Conservation (phyloP, 768 basidiomycete genomes). For the Boletus rubropictus region DNA sequence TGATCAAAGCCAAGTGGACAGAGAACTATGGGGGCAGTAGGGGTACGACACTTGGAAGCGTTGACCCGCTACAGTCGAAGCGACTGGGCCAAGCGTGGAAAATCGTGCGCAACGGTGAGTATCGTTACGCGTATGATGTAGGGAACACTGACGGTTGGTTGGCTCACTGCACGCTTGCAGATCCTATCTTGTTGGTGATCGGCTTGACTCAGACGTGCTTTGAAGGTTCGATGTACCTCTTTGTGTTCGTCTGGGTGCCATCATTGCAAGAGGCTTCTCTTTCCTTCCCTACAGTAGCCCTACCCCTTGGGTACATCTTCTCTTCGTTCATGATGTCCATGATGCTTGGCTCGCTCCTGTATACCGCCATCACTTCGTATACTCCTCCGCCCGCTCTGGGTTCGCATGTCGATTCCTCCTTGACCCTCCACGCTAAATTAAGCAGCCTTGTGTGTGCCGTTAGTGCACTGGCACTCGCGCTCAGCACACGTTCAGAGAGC, state of each 20-base stretch:
- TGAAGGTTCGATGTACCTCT: conserved; percentile 81
- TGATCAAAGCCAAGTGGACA: conserved; percentile 54
- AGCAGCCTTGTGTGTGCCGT: conserved; percentile 57
- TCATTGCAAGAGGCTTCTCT: conserved; percentile 58
- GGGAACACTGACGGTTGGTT: background rate
- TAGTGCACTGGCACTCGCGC: conserved; percentile 50
- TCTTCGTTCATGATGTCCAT: conserved; percentile 77
- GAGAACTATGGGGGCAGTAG: conserved; percentile 64
- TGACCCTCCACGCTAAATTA: conserved; percentile 61
- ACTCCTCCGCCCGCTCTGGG: conserved; percentile 17
- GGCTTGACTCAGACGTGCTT: conserved; percentile 76
- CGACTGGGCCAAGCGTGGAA: conserved; percentile 52
- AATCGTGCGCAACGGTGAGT: conserved; percentile 48
- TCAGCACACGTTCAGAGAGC: conserved; percentile 39
- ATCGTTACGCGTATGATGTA: background rate
- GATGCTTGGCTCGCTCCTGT: conserved; percentile 73
- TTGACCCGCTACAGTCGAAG: conserved; percentile 46
- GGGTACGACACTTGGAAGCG: conserved; percentile 11
- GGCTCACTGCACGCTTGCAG: conserved; percentile 36
- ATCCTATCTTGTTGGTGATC: conserved; percentile 55
- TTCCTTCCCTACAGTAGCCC: conserved; percentile 30
- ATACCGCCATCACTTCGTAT: conserved; percentile 46
- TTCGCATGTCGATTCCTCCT: conserved; percentile 32
- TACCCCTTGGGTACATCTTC: conserved; percentile 77
- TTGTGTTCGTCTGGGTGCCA: conserved; percentile 81